phyloP scores from a whole-genome alignment of 768 basidiomycete species.

The Tubosaeta sp. region DNA sequence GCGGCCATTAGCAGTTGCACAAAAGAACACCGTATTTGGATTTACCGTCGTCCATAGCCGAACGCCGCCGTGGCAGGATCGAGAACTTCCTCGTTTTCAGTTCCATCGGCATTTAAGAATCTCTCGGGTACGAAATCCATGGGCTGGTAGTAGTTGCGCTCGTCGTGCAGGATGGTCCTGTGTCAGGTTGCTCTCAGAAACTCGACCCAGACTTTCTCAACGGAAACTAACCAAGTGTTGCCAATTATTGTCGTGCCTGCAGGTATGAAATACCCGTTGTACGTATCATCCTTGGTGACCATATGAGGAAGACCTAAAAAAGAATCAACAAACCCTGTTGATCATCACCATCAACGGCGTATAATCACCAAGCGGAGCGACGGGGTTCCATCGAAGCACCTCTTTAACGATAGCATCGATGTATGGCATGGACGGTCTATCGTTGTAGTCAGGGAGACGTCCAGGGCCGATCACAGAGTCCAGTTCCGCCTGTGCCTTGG shows the following conservation, averaged over 20 bases:
- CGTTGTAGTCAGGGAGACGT: conserved; percentile 30
- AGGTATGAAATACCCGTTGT: conserved; percentile 31
- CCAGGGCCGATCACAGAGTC: conserved; percentile 25
- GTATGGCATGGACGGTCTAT: conserved; percentile 24
- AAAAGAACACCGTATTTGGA: not conserved
- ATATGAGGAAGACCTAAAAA: conserved; percentile 29
- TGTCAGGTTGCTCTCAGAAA: conserved; percentile 5
- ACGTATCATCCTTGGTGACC: conserved; percentile 30
- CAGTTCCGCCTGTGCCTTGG: conserved; percentile 27
- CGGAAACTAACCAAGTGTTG: conserved; percentile 49
- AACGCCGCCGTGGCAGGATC: conserved; percentile 31
- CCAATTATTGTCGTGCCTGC: conserved; percentile 49
- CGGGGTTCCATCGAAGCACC: conserved; percentile 31
- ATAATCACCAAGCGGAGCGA: conserved; percentile 31
- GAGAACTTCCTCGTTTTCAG: conserved; percentile 27
- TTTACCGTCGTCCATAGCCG: conserved; percentile 35
- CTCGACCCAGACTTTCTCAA: not conserved
- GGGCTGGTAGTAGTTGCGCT: conserved; percentile 31
- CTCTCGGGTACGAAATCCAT: conserved; percentile 36
- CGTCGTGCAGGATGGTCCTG: conserved; percentile 39
- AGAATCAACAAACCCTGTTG: conserved; percentile 9
- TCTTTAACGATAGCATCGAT: conserved; percentile 29
- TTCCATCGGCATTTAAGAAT: conserved; percentile 36
- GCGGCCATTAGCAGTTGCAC: not conserved
- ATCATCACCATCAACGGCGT: conserved; percentile 8